Evolutionary conservation across 768 basidiomycete genomes (phyloP), one percentile per base, ranked within the genome.

Genomic region (Chiua virens): DNA sequence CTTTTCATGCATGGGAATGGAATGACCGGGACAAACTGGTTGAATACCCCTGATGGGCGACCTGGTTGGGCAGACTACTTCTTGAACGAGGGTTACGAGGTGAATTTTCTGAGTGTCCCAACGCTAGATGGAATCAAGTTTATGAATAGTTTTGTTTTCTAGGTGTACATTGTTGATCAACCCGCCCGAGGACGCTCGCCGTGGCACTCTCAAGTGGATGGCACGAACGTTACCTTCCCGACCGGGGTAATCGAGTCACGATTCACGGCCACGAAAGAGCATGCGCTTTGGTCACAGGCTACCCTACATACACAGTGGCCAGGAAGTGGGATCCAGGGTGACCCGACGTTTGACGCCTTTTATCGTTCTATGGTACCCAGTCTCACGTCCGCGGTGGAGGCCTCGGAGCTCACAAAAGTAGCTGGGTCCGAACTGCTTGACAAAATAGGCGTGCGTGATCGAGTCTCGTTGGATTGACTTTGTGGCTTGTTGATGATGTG

Each of bases 51-150:
- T 2, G 80, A 81, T 58, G 78, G 77, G 22, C 69, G 78, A 53
- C 59, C 70, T 10, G 79, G 80, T n/a, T 81, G 80, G 79, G 75
- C 75, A n/a, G 79, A 81, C 63, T 79, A 76, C 60, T 79, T 81
- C 48, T 57, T 81, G 50, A 62, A 69, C 44, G 54, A 75, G 56
- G 79, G 79, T 34, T 80, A 78, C 51, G 79, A 80, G 66, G 79
- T 80, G 58, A 47, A 32, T 22, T 14, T 34, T 10, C 9, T n/a
- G n/a, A 8, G 8, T 4, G 11, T 15, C 13, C 18, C 10, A 17
- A 22, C 1, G 39, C 25, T 18, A 8, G 35, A 25, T 20, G 34
- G n/a, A 36, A 35, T n/a, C 8, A 20, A 23, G 21, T 21, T 54
- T 43, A 55, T 17, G 27, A 15, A 34, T 22, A 17, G 21, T 54